Evolutionary conservation across 1,284 basidiomycete genomes (phyloP).

Genomic region (Rhodotorula sp.): DNA sequence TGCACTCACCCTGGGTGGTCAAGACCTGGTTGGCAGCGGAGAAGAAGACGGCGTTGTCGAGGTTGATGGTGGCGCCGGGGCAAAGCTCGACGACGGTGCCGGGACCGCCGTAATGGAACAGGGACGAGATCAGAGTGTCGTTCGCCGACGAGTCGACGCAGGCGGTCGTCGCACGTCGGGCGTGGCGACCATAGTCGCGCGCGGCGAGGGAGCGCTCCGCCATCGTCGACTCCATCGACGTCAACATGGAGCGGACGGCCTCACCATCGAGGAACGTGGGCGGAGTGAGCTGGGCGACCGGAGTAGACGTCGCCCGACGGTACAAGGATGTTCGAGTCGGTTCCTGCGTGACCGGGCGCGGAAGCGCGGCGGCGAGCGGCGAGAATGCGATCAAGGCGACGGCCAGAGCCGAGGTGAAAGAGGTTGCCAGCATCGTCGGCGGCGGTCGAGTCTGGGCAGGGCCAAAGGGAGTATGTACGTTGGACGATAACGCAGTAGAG

Average conservation of each 20-base stretch:
- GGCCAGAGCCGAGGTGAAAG: slow-evolving; percentile 12
- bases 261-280: slow-evolving; percentile 20
- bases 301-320: slow-evolving; percentile 6
- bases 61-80: slow-evolving; percentile 50
- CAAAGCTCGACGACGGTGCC: slow-evolving; percentile 54
- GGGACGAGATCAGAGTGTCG: slow-evolving; percentile 39
- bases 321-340: slow-evolving; percentile 3
- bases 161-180: neutral
- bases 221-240: slow-evolving; percentile 23
- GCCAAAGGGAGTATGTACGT: neutral
- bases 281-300: slow-evolving; percentile 6
- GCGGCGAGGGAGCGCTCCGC: slow-evolving; percentile 12
- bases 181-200: slow-evolving; percentile 1
- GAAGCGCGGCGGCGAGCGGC: slow-evolving; percentile 15
- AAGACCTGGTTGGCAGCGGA: slow-evolving; percentile 55
- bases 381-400: slow-evolving; percentile 28
- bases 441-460: too few relatives aligned
- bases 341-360: slow-evolving; percentile 4
- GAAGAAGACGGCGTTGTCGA: slow-evolving; percentile 53
- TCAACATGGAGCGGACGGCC: slow-evolving; percentile 18
- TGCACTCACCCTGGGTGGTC: slow-evolving; percentile 46
- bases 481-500: neutral
- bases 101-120: slow-evolving; percentile 44
- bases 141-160: slow-evolving; percentile 39
- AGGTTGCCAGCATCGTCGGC: slow-evolving; percentile 13